Conservation (phyloP, 345 rosid species). For the Tarenaya hassleriana region DNA sequence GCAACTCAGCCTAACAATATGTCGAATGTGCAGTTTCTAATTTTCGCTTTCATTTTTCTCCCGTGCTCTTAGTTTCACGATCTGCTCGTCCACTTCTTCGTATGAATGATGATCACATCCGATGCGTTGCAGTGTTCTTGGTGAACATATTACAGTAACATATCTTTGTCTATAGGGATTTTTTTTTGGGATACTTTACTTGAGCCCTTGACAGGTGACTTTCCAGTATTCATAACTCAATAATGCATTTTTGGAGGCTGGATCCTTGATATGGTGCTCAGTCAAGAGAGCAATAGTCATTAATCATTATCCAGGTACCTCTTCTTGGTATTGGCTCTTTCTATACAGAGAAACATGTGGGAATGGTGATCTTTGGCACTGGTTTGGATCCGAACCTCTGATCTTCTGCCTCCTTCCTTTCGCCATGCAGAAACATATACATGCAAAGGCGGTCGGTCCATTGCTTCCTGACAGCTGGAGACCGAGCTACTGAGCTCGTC, state of each 20-base stretch:
- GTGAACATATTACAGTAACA: neutral
- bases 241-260: slow-evolving; percentile 28
- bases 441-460: slow-evolving; percentile 24
- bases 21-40: slow-evolving; percentile 27
- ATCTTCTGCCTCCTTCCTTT: slow-evolving; percentile 28
- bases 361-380: slow-evolving; percentile 27
- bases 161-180: slow-evolving; percentile 3
- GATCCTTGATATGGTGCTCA: slow-evolving; percentile 26
- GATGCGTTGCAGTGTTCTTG: neutral
- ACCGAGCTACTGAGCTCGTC: no score
- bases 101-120: neutral
- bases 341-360: slow-evolving; percentile 24
- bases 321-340: slow-evolving; percentile 25
- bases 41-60: slow-evolving; percentile 10
- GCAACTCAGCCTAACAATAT: slow-evolving; percentile 26
- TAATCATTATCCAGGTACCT: slow-evolving; percentile 30
- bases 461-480: slow-evolving; percentile 25
- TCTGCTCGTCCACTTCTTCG: neutral
- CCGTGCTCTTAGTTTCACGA: neutral
- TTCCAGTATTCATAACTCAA: no score
- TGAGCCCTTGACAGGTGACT: slow-evolving; percentile 22
- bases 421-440: slow-evolving; percentile 23
- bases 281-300: slow-evolving; percentile 36
- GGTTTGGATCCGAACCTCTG: slow-evolving; percentile 33
- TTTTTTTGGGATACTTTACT: slow-evolving; percentile 1